Base-by-base conservation (phyloP, 441 rosid genomes). In the Monsonia emarginata region DNA sequence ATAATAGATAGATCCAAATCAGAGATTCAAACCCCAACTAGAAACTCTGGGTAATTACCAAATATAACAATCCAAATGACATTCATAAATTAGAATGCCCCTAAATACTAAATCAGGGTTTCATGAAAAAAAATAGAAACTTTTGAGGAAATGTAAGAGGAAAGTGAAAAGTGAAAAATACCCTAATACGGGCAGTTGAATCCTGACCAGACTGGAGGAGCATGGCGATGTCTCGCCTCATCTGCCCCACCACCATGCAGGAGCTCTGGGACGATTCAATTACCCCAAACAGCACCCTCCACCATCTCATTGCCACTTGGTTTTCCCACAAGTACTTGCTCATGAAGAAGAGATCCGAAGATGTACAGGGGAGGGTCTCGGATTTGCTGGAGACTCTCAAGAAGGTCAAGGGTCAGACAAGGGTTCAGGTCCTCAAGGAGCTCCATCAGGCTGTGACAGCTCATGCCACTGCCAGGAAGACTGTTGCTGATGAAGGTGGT, bases 211-310 rank as follows among this genome's bases (percentile, higher is more conserved):
- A n/a, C n/a, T n/a, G n/a, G n/a, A n/a, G n/a, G n/a, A n/a, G n/a
- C n/a, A n/a, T n/a, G n/a, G n/a, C n/a, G n/a, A n/a, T n/a, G n/a
- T n/a, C n/a, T n/a, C 94, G 80, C 68, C 81, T 74, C 68, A 88
- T 89, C 69, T 92, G 98, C 75, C 98, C 98, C 42, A 90, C 98
- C 0, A 92, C 97, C 54, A 92, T 92, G 98, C 98, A 92, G 34
- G 98, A 87, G 83, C 90, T 92, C 5, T 92, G 98, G 98, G 98
- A 92, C 61, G 83, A 86, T 48, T 67, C 89, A 0, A 77, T 92
- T 13, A 92, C 94, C 11, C 98, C 98, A 1, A 92, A 92, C 56
- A 86, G 72, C 61, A 92, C 97, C 24, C 84, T 92, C 11, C 83
- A 85, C 73, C 96, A 90, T 72, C 76, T 92, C 67, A 92, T 90